A percentile compares a stretch with the other conserved stretches of the same genome.
These are phyloP conservation scores for Rhinocladiella mackenziei DNA, from an alignment of 2,329 filamentous ascomycete genomes.

Conservation along the genomic window DNA sequence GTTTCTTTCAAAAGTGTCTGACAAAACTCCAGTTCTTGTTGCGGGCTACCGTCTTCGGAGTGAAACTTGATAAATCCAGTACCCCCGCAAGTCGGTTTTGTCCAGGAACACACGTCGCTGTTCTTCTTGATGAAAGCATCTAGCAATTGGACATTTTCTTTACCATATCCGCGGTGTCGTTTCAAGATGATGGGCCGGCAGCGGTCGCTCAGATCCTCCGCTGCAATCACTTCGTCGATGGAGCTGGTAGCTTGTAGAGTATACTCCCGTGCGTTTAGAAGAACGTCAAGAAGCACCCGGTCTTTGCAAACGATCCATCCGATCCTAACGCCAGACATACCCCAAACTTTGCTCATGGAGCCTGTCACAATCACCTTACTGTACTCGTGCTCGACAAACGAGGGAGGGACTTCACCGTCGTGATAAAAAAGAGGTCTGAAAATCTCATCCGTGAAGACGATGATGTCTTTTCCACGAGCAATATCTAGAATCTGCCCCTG, in stretches of 20 bases:
- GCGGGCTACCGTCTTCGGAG: constrained; percentile 50
- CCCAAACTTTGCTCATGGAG: constrained; percentile 82
- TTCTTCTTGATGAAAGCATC: constrained; percentile 62
- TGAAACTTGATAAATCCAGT: constrained; percentile 72
- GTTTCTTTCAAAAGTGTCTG: constrained; percentile 62
- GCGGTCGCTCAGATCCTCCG: constrained; percentile 63
- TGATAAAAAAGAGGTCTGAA: constrained; percentile 78
- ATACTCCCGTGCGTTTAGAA: constrained; percentile 69
- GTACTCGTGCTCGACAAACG: constrained; percentile 51
- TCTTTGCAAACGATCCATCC: constrained; percentile 79
- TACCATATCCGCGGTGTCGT: constrained; percentile 63
- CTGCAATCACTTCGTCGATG: constrained; percentile 73
- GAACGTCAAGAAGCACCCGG: constrained; percentile 56
- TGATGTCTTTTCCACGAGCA: constrained; percentile 60
- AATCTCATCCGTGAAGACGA: constrained; percentile 73
- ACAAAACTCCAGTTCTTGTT: constrained; percentile 71
- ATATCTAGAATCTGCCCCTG: constrained; percentile 57
- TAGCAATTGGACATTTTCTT: constrained; percentile 61
- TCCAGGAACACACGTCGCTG: constrained; percentile 60
- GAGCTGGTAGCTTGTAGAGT: constrained; percentile 80
- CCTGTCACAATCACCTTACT: constrained; percentile 67
- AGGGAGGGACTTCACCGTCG: constrained; percentile 46
- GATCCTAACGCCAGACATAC: constrained; percentile 72
- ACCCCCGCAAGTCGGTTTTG: constrained; percentile 71
- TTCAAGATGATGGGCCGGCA: constrained; percentile 60